Evolutionary conservation across 2,329 filamentous ascomycete species (phyloP), one percentile per base, ranked within the genome.

Genomic region (Aspergillus sp.): DNA sequence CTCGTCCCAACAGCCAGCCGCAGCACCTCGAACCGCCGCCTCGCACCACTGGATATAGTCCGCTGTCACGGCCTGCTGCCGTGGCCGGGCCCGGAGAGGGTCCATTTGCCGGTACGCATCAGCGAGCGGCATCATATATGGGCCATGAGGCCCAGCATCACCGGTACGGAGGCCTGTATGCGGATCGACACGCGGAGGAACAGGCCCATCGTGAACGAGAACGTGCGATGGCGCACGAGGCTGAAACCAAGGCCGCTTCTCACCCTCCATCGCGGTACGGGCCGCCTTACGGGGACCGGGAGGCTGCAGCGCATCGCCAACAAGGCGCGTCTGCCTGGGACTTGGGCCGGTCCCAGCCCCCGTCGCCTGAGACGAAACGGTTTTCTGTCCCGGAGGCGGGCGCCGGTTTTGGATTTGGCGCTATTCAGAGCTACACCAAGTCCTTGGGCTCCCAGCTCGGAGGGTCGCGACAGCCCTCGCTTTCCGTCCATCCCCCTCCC

Each of bases 1-100:
- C 76, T 59, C 73, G 79, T 49, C 75, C 78, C 7, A 80, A 69
- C 59, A 80, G 76, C 48, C 77, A 79, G 52, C 76, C 76, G 19
- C 74, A 72, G 36, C 73, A 76, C 41, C 70, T 75, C 17, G 76
- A 79, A 32, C 61, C 67, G n/a, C 56, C 70, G 4, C 58, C 69
- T 19, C 72, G 76, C 39, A 58, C 72, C 4, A 66, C 74, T 2
- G 70, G 72, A 9, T 78, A 77, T 58, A 77, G 74, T 41, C 75
- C 76, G 4, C 65, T 74, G 15, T 67, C 71, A 5, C 70, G 74
- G 32, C 64, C 72, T 6, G 62, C 64, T 5, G 66, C 67, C 8
- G 68, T 67, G 8, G 62, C 68, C 17, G 62, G 67, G 2, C 36
- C 47, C 45, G 41, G 71, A 72, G 48, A 69, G 60, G 47, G 53